Evolutionary conservation across 2,329 filamentous ascomycete species (phyloP).

Genomic region (Colletotrichum theobromicola): DNA sequence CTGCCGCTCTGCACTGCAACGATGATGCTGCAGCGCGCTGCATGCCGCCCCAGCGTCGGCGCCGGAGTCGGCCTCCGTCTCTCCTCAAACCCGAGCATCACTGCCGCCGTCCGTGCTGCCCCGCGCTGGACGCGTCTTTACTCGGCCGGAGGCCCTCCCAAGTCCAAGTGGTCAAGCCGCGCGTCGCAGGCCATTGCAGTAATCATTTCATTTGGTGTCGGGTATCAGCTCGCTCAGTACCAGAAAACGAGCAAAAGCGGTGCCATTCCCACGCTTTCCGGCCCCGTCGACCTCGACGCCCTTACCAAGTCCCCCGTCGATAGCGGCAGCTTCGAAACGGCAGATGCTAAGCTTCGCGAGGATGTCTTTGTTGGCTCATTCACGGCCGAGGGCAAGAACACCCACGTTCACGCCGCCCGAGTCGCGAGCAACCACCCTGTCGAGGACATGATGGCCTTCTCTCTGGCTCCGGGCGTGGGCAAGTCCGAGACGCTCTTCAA

Average conservation of each 20-base stretch:
- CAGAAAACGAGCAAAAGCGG: neutral
- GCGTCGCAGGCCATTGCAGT: neutral
- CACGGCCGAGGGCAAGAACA: constrained; percentile 26
- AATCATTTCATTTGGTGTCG: neutral
- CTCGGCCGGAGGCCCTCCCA: neutral
- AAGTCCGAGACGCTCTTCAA: constrained; percentile 33
- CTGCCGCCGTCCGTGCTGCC: neutral
- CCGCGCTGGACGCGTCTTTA: constrained; percentile 5
- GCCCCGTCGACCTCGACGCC: constrained; percentile 1
- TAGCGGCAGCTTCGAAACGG: constrained; percentile 26
- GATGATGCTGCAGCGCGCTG: constrained; percentile 14
- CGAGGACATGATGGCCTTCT: constrained; percentile 40
- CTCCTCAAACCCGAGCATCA: neutral
- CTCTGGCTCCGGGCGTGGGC: constrained; percentile 33
- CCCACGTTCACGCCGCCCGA: constrained; percentile 36
- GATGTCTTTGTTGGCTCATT: constrained; percentile 31
- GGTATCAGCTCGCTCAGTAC: neutral
- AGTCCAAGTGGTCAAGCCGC: neutral
- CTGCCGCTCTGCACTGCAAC: neutral
- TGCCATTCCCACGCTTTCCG: neutral
- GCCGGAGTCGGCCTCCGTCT: neutral
- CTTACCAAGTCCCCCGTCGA: constrained; percentile 2
- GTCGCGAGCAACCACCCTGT: constrained; percentile 39
- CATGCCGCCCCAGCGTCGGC: neutral
- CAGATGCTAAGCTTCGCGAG: constrained; percentile 34